A percentile compares a stretch with the other conserved stretches of the same genome.
These are phyloP conservation scores for Cercospora sojina DNA, from an alignment of 2,329 filamentous ascomycete species.

Conservation along the genomic window DNA sequence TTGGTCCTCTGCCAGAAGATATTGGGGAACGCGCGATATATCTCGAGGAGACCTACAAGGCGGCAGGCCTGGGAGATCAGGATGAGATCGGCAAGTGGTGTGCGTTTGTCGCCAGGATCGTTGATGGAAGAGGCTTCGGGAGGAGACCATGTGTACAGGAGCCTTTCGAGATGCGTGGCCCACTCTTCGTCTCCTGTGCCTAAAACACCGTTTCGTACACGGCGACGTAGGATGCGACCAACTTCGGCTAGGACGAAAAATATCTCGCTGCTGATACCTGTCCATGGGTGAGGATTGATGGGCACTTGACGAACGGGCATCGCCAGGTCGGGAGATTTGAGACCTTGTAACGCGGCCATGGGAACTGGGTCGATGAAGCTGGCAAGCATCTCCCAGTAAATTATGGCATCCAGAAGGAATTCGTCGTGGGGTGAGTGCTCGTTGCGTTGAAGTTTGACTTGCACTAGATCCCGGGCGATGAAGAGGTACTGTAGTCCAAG, in stretches of 20 bases:
- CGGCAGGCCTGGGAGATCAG: conserved; percentile 56
- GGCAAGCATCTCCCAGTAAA: conserved; percentile 61
- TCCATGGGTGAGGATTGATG: conserved; percentile 52
- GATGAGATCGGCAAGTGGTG: conserved; percentile 54
- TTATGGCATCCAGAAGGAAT: conserved; percentile 57
- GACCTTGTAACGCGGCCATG: conserved; percentile 41
- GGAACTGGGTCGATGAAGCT: conserved; percentile 49
- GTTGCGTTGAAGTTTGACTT: conserved; percentile 47
- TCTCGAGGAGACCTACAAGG: conserved; percentile 53
- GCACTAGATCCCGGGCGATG: conserved; percentile 46
- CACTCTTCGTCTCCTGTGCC: conserved; percentile 37
- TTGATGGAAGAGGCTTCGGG: conserved; percentile 50
- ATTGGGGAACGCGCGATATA: conserved; percentile 55
- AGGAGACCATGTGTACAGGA: conserved; percentile 49
- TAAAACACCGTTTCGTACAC: conserved; percentile 15
- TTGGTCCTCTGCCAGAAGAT: conserved; percentile 7
- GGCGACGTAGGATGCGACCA: conserved; percentile 38
- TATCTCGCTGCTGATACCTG: conserved; percentile 47
- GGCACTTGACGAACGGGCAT: conserved; percentile 30
- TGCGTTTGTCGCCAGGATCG: conserved; percentile 54
- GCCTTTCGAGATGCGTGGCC: conserved; percentile 48
- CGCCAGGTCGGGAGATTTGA: conserved; percentile 28
- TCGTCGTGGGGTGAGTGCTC: conserved; percentile 22
- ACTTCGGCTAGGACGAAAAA: conserved; percentile 50
- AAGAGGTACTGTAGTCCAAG: conserved; percentile 56